Conservation (phyloP, 2,329 filamentous ascomycete species). For the Cryphonectria radicalis region DNA sequence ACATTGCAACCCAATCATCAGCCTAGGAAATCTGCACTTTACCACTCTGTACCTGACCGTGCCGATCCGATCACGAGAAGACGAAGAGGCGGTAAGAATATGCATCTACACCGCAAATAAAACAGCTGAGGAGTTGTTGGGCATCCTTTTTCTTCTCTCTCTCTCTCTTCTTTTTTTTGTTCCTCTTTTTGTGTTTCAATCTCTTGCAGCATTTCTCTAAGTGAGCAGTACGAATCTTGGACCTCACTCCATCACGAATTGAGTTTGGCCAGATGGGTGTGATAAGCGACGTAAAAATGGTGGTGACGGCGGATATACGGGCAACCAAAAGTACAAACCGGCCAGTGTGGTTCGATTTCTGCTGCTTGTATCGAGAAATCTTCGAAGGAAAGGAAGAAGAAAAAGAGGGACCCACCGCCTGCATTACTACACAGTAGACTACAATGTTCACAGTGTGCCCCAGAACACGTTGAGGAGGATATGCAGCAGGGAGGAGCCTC, state of each 20-base stretch:
- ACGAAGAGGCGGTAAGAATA: constrained; percentile 6
- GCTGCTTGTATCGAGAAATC: constrained; percentile 28
- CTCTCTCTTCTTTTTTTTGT: neutral
- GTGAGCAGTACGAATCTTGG: constrained; percentile 7
- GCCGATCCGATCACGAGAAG: neutral
- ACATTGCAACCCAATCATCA: neutral
- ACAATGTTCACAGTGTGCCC: constrained; percentile 26
- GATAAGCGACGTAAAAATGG: neutral
- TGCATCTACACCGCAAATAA: constrained; percentile 5
- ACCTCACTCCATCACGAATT: constrained; percentile 16
- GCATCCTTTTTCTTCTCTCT: constrained; percentile 1
- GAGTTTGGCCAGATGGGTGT: constrained; percentile 5
- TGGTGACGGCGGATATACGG: constrained; percentile 5
- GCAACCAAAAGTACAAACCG: constrained; percentile 5
- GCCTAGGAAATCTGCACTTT: neutral
- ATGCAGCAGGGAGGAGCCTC: constrained; percentile 15
- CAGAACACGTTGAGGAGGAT: constrained; percentile 4
- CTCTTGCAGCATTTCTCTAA: neutral
- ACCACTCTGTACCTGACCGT: neutral
- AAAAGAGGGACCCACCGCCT: constrained; percentile 13
- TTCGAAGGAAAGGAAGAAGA: constrained; percentile 8
- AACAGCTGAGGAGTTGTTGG: constrained; percentile 9
- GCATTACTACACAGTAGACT: constrained; percentile 3
- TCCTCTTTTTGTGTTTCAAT: neutral
- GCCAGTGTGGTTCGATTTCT: constrained; percentile 19